Base-by-base conservation (phyloP, 139 green algal genomes). In the Tetradesmus lagerheimii region DNA sequence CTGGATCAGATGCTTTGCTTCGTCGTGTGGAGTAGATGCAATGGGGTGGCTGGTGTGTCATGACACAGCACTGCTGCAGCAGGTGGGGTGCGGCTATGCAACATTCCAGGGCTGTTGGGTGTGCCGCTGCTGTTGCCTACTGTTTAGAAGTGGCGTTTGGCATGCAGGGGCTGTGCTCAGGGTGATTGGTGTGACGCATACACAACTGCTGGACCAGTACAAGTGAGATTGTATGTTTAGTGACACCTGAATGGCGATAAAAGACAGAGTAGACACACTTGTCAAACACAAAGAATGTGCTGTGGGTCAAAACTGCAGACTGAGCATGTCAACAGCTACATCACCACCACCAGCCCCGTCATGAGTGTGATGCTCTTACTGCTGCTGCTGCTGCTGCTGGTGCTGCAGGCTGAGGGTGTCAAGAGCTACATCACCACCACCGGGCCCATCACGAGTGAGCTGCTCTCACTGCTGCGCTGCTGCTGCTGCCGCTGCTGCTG, bases 111-210 rank as follows among this genome's bases (percentile, higher is more conserved):
- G n/a, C n/a, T n/a, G n/a, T n/a, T n/a, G n/a, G n/a, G n/a, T 9
- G 9, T 50, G 43, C 9, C 6, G 43, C 43, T 50, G 5, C 9
- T 50, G 43, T 9, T 50, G 43, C 43, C 5, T 78, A 31, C 11
- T 78, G 8, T 78, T 5, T 78, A 78, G 29, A 12, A 38, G 11
- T 78, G 74, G 86, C 86, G 0, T 62, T 90, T 41, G 83, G 85
- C 11, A 75, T 90, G 34, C 90, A 90, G 38, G 90, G 90, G 31
- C 81, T 93, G 66, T 78, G 90, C 25, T 64, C 83, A 37, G 90
- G 90, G 31, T 93, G 90, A 86, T 23, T 93, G 64, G 86, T 87
- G 9, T 87, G 64, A 31, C 50, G 76, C 27, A 93, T 62, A 39
- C n/a, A 5, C 39, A 6, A 37, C 78, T 91, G 57, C 76, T 80